Base-by-base conservation (phyloP, 495 filamentous ascomycete species). In the Penicillium chermesinum region DNA sequence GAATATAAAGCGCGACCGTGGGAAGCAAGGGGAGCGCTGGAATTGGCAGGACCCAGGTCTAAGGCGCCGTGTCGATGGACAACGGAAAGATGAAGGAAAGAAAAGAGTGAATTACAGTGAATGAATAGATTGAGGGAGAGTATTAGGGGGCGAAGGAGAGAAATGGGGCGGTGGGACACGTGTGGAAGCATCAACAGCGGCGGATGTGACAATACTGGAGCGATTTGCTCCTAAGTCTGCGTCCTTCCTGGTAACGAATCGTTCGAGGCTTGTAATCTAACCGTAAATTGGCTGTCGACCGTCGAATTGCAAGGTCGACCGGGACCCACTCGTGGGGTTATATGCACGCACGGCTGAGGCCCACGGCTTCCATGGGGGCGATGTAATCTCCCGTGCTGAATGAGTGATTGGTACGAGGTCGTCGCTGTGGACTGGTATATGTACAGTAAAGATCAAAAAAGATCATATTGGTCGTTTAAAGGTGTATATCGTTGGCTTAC, bases 11-110 rank as follows among this genome's bases (percentile, higher is more conserved):
- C 61, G 67, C 62, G 63, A 68, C 61, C 64, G 66, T 56, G 60
- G 55, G 57, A 53, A 51, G 66, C 63, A 70, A 72, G 65, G 68
- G 62, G 63, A 56, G 47, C 39, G 25, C 25, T 30, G 46, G 33
- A 53, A 59, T 61, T 60, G 59, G 56, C 61, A 51, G 35, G 50
- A 55, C 67, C 63, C 64, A 63, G 54, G 60, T 63, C 54, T 47
- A 63, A 53, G 44, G 48, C 46, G 49, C 46, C 60, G 58, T 60
- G 66, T 68, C 52, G 50, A 61, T 44, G 55, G 57, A 57, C 53
- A 63, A 62, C 25, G 25, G 25, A 54, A 48, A 53, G 41, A 58
- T 38, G 54, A 52, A 48, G 46, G 51, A 58, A 36, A 48, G 52
- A 54, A 62, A 59, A 38, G 54, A 49, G 51, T 62, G 57, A 54